Base-by-base conservation (phyloP, 116 monocot species). In the Cymodocea nodosa region DNA sequence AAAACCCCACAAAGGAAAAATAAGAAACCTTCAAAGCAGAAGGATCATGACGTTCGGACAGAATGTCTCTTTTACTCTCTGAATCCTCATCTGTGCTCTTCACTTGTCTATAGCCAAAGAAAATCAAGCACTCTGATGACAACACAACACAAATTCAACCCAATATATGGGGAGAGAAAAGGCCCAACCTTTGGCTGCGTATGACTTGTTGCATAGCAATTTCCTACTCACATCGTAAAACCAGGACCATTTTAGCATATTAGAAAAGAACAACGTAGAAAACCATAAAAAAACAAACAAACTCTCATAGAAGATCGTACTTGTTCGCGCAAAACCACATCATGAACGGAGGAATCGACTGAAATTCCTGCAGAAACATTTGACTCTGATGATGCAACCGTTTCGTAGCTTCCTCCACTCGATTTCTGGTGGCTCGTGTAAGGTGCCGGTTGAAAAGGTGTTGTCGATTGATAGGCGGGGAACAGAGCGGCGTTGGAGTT, bases 151-250 rank as follows among this genome's bases (percentile, higher is more conserved):
- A 23, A 23, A 11, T 17, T 6, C 10, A 64, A 11, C 4, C 0
- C 19, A 18, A 30, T 12, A 50, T 61, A 48, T 0, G 52, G 9
- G 51, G 70, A 58, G 50, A 54, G 9, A 24, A 4, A 56, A 59
- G 22, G 56, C 1, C 65, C 59, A 52, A 90, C 95, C 95, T 87
- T 67, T 90, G 90, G 59, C 74, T 81, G 35, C 85, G 83, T 76
- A 95, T 83, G 56, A 90, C 73, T 85, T 90, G 85, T 66, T 87
- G 85, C 37, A 83, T 80, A 39, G 76, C 76, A 72, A 95, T 83
- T 85, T 95, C 95, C 95, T 95, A 73, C 18, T 69, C 40, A 64
- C 44, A 49, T 72, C 63, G 48, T 7, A 73, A 69, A 66, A 57
- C 14, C 18, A 63, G 17, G 36, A 35, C 8, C 44, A 55, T 37